phyloP scores from a whole-genome alignment of 2,329 filamentous ascomycete species.

The Sclerotiophoma versabilis region DNA sequence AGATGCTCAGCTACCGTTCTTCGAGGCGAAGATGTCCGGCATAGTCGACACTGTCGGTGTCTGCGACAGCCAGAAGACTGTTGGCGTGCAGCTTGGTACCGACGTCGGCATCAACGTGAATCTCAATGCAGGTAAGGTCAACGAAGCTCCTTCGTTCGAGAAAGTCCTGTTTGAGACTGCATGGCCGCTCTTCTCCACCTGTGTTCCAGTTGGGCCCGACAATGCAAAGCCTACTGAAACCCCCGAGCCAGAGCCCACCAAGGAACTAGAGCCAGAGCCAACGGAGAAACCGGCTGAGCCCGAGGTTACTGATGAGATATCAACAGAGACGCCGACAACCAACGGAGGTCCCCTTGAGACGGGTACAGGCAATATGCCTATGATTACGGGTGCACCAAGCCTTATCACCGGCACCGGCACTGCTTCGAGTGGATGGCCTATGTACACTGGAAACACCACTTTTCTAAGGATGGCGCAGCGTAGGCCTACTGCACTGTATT shows the following conservation, averaged over 20 bases:
- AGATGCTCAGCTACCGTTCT: conserved; percentile 30
- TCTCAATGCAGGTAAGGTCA: conserved; percentile 29
- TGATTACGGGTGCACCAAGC: conserved; percentile 12
- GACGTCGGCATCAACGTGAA: conserved; percentile 33
- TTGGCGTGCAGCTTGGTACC: conserved; percentile 23
- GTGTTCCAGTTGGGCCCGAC: conserved; percentile 26
- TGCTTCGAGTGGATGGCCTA: conserved; percentile 16
- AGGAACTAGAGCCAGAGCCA: conserved; percentile 11
- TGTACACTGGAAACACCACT: conserved; percentile 21
- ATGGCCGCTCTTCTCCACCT: conserved; percentile 31
- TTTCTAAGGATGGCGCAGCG: conserved; percentile 22
- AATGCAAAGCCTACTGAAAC: conserved; percentile 20
- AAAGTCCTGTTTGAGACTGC: conserved; percentile 29
- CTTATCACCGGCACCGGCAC: conserved; percentile 15
- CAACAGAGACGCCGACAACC: background rate
- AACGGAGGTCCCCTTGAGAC: conserved; percentile 9
- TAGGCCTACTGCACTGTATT: conserved; percentile 15
- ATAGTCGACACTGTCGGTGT: conserved; percentile 22
- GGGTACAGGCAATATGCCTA: conserved; percentile 8
- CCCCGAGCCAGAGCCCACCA: conserved; percentile 13
- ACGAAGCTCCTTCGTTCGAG: conserved; percentile 23
- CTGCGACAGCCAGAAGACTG: conserved; percentile 26
- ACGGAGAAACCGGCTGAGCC: conserved; percentile 14
- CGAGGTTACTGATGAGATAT: conserved; percentile 9
- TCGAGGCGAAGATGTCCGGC: conserved; percentile 25